phyloP scores from a whole-genome alignment of 768 basidiomycete species.

The Podaxis carcinomalis region DNA sequence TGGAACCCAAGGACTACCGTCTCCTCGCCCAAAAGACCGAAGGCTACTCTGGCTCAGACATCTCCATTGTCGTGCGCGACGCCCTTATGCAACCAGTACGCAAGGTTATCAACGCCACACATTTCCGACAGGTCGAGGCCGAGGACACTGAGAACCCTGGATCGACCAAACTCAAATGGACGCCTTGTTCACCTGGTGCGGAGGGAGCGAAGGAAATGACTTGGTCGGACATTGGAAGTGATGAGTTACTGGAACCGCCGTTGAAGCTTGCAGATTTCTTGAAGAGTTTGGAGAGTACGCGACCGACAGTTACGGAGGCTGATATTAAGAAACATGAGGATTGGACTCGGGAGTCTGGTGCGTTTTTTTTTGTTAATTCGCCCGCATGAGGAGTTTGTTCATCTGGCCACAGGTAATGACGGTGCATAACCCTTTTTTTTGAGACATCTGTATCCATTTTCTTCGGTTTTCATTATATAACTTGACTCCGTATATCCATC shows the following conservation, averaged over 20 bases:
- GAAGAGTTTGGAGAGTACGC: conserved; percentile 69
- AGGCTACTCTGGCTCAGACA: conserved; percentile 94
- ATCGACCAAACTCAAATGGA: conserved; percentile 55
- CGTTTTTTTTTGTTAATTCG: conserved; percentile 20
- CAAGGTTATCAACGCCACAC: conserved; percentile 92
- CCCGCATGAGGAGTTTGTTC: background rate
- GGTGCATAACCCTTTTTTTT: conserved; percentile 20
- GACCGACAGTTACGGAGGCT: conserved; percentile 84
- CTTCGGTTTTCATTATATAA: background rate
- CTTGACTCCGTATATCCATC: background rate
- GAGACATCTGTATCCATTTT: background rate
- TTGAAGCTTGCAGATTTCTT: conserved; percentile 77
- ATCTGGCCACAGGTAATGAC: conserved; percentile 23
- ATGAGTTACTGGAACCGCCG: conserved; percentile 88
- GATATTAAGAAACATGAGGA: conserved; percentile 84
- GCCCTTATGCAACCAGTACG: conserved; percentile 98
- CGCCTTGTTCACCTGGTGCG: conserved; percentile 96
- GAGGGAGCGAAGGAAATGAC: conserved; percentile 78
- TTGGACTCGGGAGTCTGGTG: conserved; percentile 84
- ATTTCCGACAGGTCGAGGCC: conserved; percentile 66
- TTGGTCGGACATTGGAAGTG: conserved; percentile 84
- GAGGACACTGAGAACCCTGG: conserved; percentile 22
- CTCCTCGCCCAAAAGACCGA: conserved; percentile 82
- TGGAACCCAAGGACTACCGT: conserved; percentile 75
- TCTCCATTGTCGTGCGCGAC: conserved; percentile 90